Conservation (phyloP, 202 grass and related monocot species). For the Carex arenaria region DNA sequence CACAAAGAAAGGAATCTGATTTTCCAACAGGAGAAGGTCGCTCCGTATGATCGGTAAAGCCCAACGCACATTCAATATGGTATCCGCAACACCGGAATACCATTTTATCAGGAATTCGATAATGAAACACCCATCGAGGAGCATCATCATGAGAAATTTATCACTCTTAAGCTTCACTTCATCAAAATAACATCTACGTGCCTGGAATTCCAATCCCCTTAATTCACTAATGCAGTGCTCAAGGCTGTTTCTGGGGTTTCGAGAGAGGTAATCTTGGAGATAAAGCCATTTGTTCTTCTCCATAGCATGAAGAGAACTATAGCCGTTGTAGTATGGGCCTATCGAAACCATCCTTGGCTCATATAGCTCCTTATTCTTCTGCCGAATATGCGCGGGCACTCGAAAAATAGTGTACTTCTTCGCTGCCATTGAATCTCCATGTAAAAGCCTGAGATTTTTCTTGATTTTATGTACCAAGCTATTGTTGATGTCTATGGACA, state of each 20-base stretch:
- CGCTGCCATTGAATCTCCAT: too few species aligned
- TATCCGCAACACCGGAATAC: background rate
- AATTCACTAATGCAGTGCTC: background rate
- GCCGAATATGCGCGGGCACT: too few species aligned
- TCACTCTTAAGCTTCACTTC: background rate
- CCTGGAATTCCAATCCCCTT: background rate
- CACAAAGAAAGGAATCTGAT: background rate
- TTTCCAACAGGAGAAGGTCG: background rate
- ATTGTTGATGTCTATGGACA: too few species aligned
- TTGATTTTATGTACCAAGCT: too few species aligned
- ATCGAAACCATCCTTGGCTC: too few species aligned
- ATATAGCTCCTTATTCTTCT: too few species aligned
- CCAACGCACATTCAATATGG: background rate
- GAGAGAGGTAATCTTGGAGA: slow-evolving; percentile 44
- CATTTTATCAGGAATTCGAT: background rate
- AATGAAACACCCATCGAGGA: background rate
- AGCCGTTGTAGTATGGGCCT: background rate
- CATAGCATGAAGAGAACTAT: slow-evolving; percentile 32
- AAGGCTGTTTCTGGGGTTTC: slow-evolving; percentile 8
- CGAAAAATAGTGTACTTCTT: too few species aligned
- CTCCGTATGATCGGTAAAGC: background rate
- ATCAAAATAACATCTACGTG: background rate
- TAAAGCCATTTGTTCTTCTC: slow-evolving; percentile 57
- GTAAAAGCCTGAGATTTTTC: too few species aligned
- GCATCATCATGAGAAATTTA: background rate